Base-by-base conservation (phyloP, 805 yeast genomes). In the Hanseniaspora pseudoguilliermondii region DNA sequence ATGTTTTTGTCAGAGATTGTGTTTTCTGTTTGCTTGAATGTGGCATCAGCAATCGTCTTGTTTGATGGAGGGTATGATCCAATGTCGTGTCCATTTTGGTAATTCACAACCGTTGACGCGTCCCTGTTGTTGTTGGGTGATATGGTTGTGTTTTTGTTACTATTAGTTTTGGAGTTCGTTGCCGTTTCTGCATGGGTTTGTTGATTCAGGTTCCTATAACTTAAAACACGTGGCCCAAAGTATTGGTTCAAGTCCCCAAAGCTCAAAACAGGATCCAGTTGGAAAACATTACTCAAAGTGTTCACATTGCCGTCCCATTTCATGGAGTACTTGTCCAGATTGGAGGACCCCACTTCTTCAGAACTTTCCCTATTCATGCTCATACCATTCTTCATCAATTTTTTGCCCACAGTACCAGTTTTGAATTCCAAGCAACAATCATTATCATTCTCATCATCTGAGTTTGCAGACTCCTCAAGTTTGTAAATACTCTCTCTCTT, bases 201-300 rank as follows among this genome's bases (percentile, higher is more conserved):
- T 18, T 50, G 40, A 23, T 23, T 42, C 36, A 50, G 2, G 10
- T n/a, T 39, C 13, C 38, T 39, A 9, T 34, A 29, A 20, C 48
- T 44, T 20, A 35, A 16, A 9, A 35, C 18, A 20, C 38, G 29
- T 16, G 20, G 29, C 2, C 20, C 44, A 53, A 63, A 62, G 47
- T 60, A 62, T 16, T 60, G 59, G 2, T 59, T 57, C 27, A 66
- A 54, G 48, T 65, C 67, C 2, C 62, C 65, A 16, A 62, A 60
- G 44, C 65, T 66, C 46, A 67, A 57, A 7, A 66, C 66, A 5
- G 70, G 68, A 52, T 67, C 70, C 25, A 63, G 56, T 34, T 67
- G 67, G 27, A 67, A 59, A 0, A 69, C 69, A 43, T 63, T 68
- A 5, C 62, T 65, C 56, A 66, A 60, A 2, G 63, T 62, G 29